phyloP scores from a whole-genome alignment of 2,329 filamentous ascomycete species.

The Cadophora malorum region DNA sequence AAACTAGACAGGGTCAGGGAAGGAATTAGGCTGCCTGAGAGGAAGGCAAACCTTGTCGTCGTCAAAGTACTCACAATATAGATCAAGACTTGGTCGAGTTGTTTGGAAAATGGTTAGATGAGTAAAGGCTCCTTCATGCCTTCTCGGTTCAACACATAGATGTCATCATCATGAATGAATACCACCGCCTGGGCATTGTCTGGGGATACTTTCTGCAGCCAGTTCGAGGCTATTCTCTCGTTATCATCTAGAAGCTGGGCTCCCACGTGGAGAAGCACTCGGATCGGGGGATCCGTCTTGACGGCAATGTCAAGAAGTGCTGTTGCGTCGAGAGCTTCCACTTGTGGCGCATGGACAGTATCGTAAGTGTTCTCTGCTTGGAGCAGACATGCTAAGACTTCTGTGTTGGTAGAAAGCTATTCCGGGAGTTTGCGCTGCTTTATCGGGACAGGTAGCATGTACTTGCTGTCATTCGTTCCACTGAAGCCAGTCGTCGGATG shows the following conservation, averaged over 20 bases:
- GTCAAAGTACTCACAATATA: slow-evolving; percentile 45
- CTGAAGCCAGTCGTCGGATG: slow-evolving; percentile 70
- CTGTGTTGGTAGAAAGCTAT: slow-evolving; percentile 70
- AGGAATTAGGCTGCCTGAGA: too few relatives aligned
- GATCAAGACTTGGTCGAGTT: slow-evolving; percentile 51
- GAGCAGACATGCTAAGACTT: slow-evolving; percentile 66
- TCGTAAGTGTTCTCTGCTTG: slow-evolving; percentile 56
- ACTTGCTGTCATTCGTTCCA: slow-evolving; percentile 27
- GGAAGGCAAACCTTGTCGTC: too few relatives aligned
- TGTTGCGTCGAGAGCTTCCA: slow-evolving; percentile 46
- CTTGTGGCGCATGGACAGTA: slow-evolving; percentile 32
- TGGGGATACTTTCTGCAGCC: slow-evolving; percentile 52
- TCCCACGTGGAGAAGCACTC: slow-evolving; percentile 74
- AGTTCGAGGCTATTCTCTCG: slow-evolving; percentile 56
- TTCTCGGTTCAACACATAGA: slow-evolving; percentile 58
- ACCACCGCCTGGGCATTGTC: slow-evolving; percentile 54
- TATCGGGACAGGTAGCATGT: slow-evolving; percentile 46
- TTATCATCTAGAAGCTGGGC: slow-evolving; percentile 73
- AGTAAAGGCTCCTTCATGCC: slow-evolving; percentile 57
- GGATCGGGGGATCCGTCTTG: slow-evolving; percentile 48
- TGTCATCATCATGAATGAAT: slow-evolving; percentile 64
- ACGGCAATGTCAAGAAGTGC: slow-evolving; percentile 55
- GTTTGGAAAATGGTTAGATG: slow-evolving; percentile 62
- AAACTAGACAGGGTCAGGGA: too few relatives aligned
- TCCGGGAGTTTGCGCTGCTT: slow-evolving; percentile 59